Conservation (phyloP, 192 early-diverging fungal species). For the Phlyctochytrium bullatum region DNA sequence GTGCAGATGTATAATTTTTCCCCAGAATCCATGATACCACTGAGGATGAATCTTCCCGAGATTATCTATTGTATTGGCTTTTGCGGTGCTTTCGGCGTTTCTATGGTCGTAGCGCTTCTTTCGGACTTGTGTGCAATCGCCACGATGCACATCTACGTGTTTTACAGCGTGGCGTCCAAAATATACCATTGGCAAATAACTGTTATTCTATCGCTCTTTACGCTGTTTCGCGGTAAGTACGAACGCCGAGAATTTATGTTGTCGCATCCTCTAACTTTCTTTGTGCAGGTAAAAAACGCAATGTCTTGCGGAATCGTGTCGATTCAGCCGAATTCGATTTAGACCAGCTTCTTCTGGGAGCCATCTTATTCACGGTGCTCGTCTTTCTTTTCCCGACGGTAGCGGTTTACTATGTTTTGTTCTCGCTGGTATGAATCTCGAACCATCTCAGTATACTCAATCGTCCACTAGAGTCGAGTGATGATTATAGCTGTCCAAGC, state of each 20-base stretch:
- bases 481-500: constrained; percentile 78
- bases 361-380: constrained; percentile 88
- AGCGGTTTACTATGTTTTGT: constrained; percentile 87
- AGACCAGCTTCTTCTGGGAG: constrained; percentile 93
- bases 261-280: neutral
- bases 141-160: constrained; percentile 91
- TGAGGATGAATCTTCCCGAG: constrained; percentile 41
- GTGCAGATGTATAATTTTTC: constrained; percentile 9
- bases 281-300: constrained; percentile 70
- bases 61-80: constrained; percentile 72
- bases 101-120: constrained; percentile 79
- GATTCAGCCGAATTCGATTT: constrained; percentile 92
- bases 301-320: constrained; percentile 85
- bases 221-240: constrained; percentile 81
- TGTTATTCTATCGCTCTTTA: constrained; percentile 83
- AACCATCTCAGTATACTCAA: neutral
- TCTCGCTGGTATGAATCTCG: constrained; percentile 66
- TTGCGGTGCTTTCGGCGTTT: constrained; percentile 76
- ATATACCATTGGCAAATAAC: constrained; percentile 93
- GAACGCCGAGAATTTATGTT: constrained; percentile 19
- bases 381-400: constrained; percentile 96
- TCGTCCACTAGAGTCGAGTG: constrained; percentile 62
- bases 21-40: constrained; percentile 23
- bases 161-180: constrained; percentile 89
- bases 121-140: constrained; percentile 81